phyloP scores from a whole-genome alignment of 2,329 filamentous ascomycete species.

The Onygena corvina region DNA sequence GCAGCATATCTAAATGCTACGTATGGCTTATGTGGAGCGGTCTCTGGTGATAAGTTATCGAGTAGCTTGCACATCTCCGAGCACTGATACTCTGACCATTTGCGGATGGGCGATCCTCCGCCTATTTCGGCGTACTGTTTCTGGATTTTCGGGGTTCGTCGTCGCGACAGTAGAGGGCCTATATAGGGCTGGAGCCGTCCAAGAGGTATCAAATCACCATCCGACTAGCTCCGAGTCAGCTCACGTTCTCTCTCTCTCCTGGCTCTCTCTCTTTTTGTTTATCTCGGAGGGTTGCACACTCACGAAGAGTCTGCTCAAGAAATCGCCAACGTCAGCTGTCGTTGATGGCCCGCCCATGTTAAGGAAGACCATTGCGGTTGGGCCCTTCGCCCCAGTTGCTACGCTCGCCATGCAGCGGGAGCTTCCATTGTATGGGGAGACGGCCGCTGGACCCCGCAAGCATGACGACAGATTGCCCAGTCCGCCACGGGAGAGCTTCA shows the following conservation, averaged over 20 bases:
- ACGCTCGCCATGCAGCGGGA: slow-evolving; percentile 43
- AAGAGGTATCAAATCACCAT: slow-evolving; percentile 89
- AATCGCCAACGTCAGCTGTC: slow-evolving; percentile 74
- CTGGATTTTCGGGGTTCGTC: slow-evolving; percentile 89
- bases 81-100: slow-evolving; percentile 94
- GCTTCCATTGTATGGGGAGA: slow-evolving; percentile 12
- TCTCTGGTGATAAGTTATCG: slow-evolving; percentile 80
- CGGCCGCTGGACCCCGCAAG: background rate
- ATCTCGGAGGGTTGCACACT: slow-evolving; percentile 24
- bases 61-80: slow-evolving; percentile 95
- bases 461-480: slow-evolving; percentile 6
- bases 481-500: slow-evolving; percentile 8
- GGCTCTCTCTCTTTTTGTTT: no score
- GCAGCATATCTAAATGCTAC: slow-evolving; percentile 93
- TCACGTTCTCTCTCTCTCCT: slow-evolving; percentile 7
- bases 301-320: slow-evolving; percentile 86
- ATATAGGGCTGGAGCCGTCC: slow-evolving; percentile 83
- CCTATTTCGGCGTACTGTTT: slow-evolving; percentile 93
- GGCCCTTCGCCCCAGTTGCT: slow-evolving; percentile 57
- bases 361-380: slow-evolving; percentile 95
- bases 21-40: slow-evolving; percentile 92
- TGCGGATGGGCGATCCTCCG: slow-evolving; percentile 92
- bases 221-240: slow-evolving; percentile 47
- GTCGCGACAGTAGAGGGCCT: slow-evolving; percentile 70
- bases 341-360: slow-evolving; percentile 97